phyloP scores from a whole-genome alignment of 176 grass and related monocot species.

The Phragmites australis region DNA sequence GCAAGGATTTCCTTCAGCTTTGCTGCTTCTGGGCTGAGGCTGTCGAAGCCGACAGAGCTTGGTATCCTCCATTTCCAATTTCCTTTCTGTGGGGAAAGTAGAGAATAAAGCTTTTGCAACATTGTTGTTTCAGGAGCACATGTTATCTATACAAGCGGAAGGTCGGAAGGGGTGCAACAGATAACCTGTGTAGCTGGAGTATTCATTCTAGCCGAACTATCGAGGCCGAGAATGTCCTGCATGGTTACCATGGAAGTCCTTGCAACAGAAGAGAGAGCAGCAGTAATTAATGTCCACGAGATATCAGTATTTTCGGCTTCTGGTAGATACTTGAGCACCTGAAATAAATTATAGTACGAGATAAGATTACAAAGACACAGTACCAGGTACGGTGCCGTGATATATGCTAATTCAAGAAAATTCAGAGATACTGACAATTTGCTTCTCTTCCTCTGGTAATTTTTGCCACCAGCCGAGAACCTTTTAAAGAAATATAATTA shows the following conservation, averaged over 20 bases:
- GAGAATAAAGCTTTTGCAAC: slow-evolving; percentile 1
- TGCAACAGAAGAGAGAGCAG: slow-evolving; percentile 73
- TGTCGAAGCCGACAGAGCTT: slow-evolving; percentile 54
- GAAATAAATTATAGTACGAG: slow-evolving; percentile 15
- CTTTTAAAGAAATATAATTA: slow-evolving; percentile 45
- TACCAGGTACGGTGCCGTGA: neutral
- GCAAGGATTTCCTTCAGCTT: slow-evolving; percentile 63
- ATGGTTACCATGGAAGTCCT: slow-evolving; percentile 71
- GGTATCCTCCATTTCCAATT: slow-evolving; percentile 96
- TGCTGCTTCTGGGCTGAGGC: slow-evolving; percentile 61
- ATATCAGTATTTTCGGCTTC: slow-evolving; percentile 46
- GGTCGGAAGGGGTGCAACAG: neutral
- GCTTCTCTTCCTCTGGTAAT: slow-evolving; percentile 69
- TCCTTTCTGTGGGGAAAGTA: slow-evolving; percentile 51
- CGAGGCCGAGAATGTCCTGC: slow-evolving; percentile 82
- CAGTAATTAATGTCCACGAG: slow-evolving; percentile 63
- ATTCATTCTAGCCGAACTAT: slow-evolving; percentile 83
- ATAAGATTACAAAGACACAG: neutral
- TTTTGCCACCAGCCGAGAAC: slow-evolving; percentile 80
- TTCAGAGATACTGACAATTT: slow-evolving; percentile 48
- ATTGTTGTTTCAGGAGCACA: neutral
- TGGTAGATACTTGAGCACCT: slow-evolving; percentile 74
- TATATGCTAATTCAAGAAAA: slow-evolving; percentile 5
- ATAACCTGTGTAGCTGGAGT: slow-evolving; percentile 83
- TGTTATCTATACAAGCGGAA: neutral